These are phyloP conservation scores for Aspergillus fischeri DNA, from an alignment of 2,329 filamentous ascomycete species.

Conservation along the genomic window DNA sequence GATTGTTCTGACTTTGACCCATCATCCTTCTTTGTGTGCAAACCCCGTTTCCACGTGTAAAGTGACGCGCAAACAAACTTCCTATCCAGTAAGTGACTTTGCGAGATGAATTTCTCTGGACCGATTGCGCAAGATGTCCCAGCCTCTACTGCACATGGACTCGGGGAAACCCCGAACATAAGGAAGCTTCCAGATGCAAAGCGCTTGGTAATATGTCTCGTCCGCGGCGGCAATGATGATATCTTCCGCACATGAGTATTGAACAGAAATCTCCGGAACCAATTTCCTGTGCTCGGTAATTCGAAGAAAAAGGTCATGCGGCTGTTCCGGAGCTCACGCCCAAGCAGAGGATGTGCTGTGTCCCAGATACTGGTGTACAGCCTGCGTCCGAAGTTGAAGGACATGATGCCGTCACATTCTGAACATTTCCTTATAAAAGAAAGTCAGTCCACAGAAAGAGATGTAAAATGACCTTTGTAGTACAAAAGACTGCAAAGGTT, in stretches of 20 bases:
- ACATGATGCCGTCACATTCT: conserved; percentile 47
- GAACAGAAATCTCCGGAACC: conserved; percentile 10
- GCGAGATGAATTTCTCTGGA: conserved; percentile 27
- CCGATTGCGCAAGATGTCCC: conserved; percentile 29
- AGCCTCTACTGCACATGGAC: conserved; percentile 30
- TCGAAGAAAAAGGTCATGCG: conserved; percentile 18
- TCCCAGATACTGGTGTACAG: conserved; percentile 45
- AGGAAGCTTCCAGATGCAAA: conserved; percentile 55
- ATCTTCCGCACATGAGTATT: conserved; percentile 13
- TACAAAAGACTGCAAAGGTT: not conserved
- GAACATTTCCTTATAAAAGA: conserved; percentile 17
- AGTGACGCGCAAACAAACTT: conserved; percentile 12
- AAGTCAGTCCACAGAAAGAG: not conserved
- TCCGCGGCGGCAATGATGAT: conserved; percentile 19
- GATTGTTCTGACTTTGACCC: conserved; percentile 10
- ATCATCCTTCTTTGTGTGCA: conserved; percentile 28
- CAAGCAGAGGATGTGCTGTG: conserved; percentile 31
- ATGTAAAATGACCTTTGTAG: not conserved
- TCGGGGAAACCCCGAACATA: conserved; percentile 44
- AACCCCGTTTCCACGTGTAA: conserved; percentile 25
- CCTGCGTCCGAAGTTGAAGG: conserved; percentile 44
- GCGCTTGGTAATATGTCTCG: conserved; percentile 45
- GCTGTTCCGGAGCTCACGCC: conserved; percentile 23
- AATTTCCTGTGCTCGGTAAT: conserved; percentile 10
- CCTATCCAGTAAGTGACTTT: conserved; percentile 18